These are phyloP conservation scores for Trichoderma sp. DNA, from an alignment of 2,329 filamentous ascomycete genomes.

Conservation along the genomic window DNA sequence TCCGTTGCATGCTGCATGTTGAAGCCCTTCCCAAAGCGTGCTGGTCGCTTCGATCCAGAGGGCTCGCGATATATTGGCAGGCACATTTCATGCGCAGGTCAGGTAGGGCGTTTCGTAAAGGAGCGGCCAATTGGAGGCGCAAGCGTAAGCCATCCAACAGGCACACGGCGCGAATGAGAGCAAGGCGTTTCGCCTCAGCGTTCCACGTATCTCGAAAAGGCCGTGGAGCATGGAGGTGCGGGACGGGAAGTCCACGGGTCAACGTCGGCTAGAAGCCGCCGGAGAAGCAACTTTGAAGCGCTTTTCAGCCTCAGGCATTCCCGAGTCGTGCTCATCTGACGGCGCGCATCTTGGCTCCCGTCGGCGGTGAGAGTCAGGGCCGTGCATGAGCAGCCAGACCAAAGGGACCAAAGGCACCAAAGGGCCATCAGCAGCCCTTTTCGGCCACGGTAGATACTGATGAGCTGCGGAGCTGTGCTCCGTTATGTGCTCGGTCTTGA, in stretches of 20 bases:
- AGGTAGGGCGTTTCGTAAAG: slow-evolving; percentile 3
- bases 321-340: not conserved
- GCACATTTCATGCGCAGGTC: slow-evolving; percentile 4
- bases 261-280: not conserved
- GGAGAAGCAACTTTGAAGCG: not conserved
- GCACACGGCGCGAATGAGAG: not conserved
- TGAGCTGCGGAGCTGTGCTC: slow-evolving; percentile 7
- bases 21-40: slow-evolving; percentile 15
- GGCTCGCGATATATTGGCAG: slow-evolving; percentile 4
- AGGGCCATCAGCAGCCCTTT: slow-evolving; percentile 11
- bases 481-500: not conserved
- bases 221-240: not conserved
- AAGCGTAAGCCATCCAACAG: not conserved
- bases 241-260: slow-evolving; percentile 7
- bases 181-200: not conserved
- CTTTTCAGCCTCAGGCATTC: slow-evolving; percentile 15
- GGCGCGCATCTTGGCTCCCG: not conserved
- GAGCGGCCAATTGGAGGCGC: slow-evolving; percentile 9
- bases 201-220: not conserved
- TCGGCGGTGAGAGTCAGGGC: slow-evolving; percentile 21
- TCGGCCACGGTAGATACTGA: not conserved
- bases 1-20: slow-evolving; percentile 9
- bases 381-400: slow-evolving; percentile 5
- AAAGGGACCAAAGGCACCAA: not conserved
- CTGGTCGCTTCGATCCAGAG: slow-evolving; percentile 4